These are phyloP conservation scores for Dalbergia oliveri DNA, from an alignment of 306 rosid genomes.

Conservation along the genomic window DNA sequence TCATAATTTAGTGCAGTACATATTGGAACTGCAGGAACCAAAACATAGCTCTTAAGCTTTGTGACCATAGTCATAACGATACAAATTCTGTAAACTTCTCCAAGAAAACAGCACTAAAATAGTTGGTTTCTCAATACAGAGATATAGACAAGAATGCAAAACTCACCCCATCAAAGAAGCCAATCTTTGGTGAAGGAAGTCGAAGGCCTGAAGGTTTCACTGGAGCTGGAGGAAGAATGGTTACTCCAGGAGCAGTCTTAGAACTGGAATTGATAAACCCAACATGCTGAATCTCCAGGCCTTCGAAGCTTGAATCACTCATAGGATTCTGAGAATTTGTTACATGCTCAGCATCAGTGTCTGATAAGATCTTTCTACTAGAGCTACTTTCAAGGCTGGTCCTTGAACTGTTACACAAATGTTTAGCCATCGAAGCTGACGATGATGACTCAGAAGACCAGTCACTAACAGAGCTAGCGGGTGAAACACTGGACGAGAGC, in stretches of 20 bases:
- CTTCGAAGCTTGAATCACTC: slow-evolving; percentile 47
- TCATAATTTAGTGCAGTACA: slow-evolving; percentile 8
- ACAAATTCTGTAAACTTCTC: slow-evolving; percentile 7
- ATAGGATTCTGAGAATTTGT: slow-evolving; percentile 48
- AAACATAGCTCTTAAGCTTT: slow-evolving; percentile 31
- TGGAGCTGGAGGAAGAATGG: slow-evolving; percentile 57
- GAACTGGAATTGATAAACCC: slow-evolving; percentile 49
- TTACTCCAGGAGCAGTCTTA: slow-evolving; percentile 48
- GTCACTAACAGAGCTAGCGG: slow-evolving; percentile 90
- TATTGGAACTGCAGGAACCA: slow-evolving; percentile 26
- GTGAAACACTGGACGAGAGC: slow-evolving; percentile 72
- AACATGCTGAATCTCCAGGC: slow-evolving; percentile 51
- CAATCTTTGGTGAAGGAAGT: slow-evolving; percentile 91
- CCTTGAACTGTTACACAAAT: slow-evolving; percentile 63
- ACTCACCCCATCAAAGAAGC: slow-evolving; percentile 96
- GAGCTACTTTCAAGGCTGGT: slow-evolving; percentile 66
- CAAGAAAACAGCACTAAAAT: slow-evolving; percentile 29
- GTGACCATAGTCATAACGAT: slow-evolving; percentile 25
- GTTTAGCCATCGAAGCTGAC: slow-evolving; percentile 63
- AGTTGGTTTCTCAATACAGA: slow-evolving; percentile 37
- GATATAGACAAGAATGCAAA: slow-evolving; percentile 32
- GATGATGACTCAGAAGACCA: slow-evolving; percentile 86
- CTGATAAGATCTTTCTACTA: slow-evolving; percentile 57
- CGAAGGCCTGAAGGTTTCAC: slow-evolving; percentile 83
- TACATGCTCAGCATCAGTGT: slow-evolving; percentile 53